Conservation (phyloP, 2,329 filamentous ascomycete species). For the Cordyceps fumosorosea region DNA sequence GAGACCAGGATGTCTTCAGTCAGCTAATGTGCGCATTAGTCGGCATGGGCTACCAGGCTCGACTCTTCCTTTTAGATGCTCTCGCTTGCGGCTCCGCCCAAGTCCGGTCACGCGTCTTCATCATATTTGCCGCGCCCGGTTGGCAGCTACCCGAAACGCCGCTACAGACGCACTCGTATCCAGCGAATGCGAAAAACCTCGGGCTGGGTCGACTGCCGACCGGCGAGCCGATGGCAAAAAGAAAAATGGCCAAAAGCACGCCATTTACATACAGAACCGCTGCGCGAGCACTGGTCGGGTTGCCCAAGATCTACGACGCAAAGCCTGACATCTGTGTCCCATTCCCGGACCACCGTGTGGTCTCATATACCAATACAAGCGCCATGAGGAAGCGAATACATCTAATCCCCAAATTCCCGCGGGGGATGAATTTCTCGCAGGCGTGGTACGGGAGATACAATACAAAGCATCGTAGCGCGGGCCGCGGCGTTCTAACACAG, state of each 20-base stretch:
- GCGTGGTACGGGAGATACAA: slow-evolving; percentile 33
- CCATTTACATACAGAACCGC: slow-evolving; percentile 55
- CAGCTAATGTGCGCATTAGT: slow-evolving; percentile 69
- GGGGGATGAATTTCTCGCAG: slow-evolving; percentile 44
- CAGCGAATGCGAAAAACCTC: slow-evolving; percentile 22
- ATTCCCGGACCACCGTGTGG: slow-evolving; percentile 60
- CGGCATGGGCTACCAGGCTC: slow-evolving; percentile 69
- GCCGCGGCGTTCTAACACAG: slow-evolving; percentile 27
- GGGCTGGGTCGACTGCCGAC: slow-evolving; percentile 54
- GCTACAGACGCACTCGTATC: slow-evolving; percentile 56
- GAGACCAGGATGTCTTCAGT: slow-evolving; percentile 60
- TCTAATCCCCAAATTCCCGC: slow-evolving; percentile 53
- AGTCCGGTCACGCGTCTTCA: slow-evolving; percentile 59
- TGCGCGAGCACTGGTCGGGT: slow-evolving; percentile 46
- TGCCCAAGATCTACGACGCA: slow-evolving; percentile 57
- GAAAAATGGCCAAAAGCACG: slow-evolving; percentile 36
- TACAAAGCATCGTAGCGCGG: slow-evolving; percentile 14
- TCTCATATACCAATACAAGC: slow-evolving; percentile 34
- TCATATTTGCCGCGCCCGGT: slow-evolving; percentile 64
- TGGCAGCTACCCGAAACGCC: slow-evolving; percentile 50
- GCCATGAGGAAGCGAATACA: slow-evolving; percentile 40
- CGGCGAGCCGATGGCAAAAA: slow-evolving; percentile 50
- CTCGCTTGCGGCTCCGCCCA: slow-evolving; percentile 64
- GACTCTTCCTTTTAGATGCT: slow-evolving; percentile 61
- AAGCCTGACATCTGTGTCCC: slow-evolving; percentile 54